These are phyloP conservation scores for Ogataea paraovalis DNA, from an alignment of 805 yeast species.

Conservation along the genomic window DNA sequence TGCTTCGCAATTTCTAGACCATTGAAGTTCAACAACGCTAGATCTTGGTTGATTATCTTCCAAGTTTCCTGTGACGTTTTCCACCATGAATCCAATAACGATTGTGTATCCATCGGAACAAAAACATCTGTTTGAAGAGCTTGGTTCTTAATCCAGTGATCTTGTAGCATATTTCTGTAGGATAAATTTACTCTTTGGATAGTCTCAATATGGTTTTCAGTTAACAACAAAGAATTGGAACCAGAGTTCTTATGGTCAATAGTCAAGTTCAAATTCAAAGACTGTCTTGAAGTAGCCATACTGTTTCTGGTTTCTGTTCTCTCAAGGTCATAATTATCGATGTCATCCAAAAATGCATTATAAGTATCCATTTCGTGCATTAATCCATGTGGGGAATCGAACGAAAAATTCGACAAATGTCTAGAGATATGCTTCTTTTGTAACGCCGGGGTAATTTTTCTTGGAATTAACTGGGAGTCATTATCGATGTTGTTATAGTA, in stretches of 20 bases:
- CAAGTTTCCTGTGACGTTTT: slow-evolving; percentile 50
- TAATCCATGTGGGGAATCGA: slow-evolving; percentile 16
- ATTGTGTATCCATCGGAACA: slow-evolving; percentile 30
- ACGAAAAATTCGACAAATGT: slow-evolving; percentile 23
- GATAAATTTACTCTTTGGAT: slow-evolving; percentile 49
- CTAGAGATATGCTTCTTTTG: slow-evolving; percentile 29
- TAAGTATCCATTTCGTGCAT: slow-evolving; percentile 28
- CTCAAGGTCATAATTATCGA: slow-evolving; percentile 29
- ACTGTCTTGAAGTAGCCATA: slow-evolving; percentile 14
- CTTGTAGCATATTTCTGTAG: slow-evolving; percentile 50
- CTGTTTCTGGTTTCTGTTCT: slow-evolving; percentile 17
- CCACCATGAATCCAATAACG: slow-evolving; percentile 45
- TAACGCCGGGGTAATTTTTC: slow-evolving; percentile 40
- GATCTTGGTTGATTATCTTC: slow-evolving; percentile 51
- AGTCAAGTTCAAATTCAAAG: slow-evolving; percentile 26
- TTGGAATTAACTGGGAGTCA: slow-evolving; percentile 47
- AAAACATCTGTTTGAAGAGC: slow-evolving; percentile 9
- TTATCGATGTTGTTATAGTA: slow-evolving; percentile 33
- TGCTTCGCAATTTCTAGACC: slow-evolving; percentile 77
- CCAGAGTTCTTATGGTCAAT: slow-evolving; percentile 27
- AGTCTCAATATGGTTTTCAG: slow-evolving; percentile 36
- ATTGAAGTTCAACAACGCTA: slow-evolving; percentile 53
- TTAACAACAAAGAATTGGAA: slow-evolving; percentile 24
- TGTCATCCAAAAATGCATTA: slow-evolving; percentile 31
- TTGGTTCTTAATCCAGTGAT: slow-evolving; percentile 37